Evolutionary conservation across 257 asterid species (phyloP).

Genomic region (Solanum sitiens): DNA sequence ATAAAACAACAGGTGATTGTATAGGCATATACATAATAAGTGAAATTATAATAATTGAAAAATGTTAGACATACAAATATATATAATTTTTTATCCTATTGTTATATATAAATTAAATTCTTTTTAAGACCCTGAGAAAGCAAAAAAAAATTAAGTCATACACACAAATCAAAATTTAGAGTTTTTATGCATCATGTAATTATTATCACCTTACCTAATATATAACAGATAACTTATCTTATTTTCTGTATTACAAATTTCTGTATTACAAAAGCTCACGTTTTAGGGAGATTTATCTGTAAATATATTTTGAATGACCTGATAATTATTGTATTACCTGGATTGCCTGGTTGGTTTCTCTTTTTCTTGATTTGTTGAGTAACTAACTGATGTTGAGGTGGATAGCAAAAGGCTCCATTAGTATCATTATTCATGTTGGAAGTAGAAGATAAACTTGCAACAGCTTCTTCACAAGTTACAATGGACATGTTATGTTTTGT

Average conservation of each 20-base stretch:
- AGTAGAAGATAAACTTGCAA: slow-evolving; percentile 70
- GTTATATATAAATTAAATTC: not conserved
- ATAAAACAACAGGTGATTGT: not conserved
- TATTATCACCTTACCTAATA: not conserved
- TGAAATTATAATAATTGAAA: not conserved
- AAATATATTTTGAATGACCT: not conserved
- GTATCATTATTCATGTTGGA: slow-evolving; percentile 29
- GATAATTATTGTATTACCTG: slow-evolving; percentile 34
- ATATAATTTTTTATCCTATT: not conserved
- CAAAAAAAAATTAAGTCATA: not conserved
- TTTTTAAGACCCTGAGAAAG: not conserved
- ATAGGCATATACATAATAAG: not conserved
- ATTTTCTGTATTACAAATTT: not conserved
- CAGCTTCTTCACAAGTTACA: slow-evolving; percentile 62
- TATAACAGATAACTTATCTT: not conserved
- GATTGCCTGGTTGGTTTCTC: slow-evolving; percentile 87
- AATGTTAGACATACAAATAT: not conserved
- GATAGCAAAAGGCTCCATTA: slow-evolving; percentile 13
- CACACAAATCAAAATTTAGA: not conserved
- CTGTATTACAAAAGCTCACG: not conserved
- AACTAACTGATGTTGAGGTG: slow-evolving; percentile 14
- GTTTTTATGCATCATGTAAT: not conserved
- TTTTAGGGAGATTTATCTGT: not conserved
- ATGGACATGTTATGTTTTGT: slow-evolving; percentile 45
- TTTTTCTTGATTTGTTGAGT: slow-evolving; percentile 49